Percentiles rank a stretch among this genome's conserved stretches.
phyloP scores from a whole-genome alignment of 495 filamentous ascomycete species.

The Cladorrhinum samala region DNA sequence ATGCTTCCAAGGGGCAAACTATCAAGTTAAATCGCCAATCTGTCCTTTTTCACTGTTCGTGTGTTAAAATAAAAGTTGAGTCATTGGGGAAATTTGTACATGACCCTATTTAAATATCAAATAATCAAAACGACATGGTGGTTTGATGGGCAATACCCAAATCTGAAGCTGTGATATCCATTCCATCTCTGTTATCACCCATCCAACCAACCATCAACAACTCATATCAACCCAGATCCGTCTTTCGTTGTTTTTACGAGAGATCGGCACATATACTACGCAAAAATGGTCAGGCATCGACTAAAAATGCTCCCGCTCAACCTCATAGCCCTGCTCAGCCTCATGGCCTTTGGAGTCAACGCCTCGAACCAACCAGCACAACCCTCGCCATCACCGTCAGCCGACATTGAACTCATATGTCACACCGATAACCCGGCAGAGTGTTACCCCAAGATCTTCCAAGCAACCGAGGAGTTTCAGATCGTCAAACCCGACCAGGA shows the following conservation, averaged over 20 bases:
- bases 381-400: constrained; percentile 24
- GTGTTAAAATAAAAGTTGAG: constrained; percentile 14
- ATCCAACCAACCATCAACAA: constrained; percentile 3
- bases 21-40: constrained; percentile 10
- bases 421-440: constrained; percentile 50
- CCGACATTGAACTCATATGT: constrained; percentile 52
- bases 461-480: constrained; percentile 57
- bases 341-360: constrained; percentile 17
- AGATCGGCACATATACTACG: background rate
- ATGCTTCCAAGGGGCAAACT: constrained; percentile 11
- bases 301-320: constrained; percentile 16
- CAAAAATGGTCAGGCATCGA: constrained; percentile 19
- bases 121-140: background rate
- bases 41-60: constrained; percentile 29
- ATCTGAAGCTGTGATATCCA: too few species aligned
- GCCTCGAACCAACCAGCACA: constrained; percentile 18
- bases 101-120: too few species aligned
- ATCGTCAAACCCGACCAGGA: constrained; percentile 56
- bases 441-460: constrained; percentile 60
- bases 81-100: too few species aligned
- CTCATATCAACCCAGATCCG: background rate
- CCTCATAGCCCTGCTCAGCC: constrained; percentile 20
- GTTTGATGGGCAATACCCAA: background rate
- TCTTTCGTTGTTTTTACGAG: background rate
- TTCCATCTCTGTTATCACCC: background rate